These are phyloP conservation scores for Leccinum barrowsii DNA, from an alignment of 768 basidiomycete genomes.

Conservation along the genomic window DNA sequence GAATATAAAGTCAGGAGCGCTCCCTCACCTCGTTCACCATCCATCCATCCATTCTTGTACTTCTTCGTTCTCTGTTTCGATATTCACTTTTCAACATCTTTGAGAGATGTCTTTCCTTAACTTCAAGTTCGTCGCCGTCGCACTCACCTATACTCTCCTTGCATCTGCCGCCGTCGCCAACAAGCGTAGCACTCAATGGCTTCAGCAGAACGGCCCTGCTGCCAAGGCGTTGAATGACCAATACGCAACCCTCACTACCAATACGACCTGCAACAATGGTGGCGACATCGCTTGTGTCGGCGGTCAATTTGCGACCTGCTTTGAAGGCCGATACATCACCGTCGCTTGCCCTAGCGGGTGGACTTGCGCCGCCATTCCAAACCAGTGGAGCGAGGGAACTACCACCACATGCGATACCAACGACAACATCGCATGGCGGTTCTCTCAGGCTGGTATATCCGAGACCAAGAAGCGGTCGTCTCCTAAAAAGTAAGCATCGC, in stretches of 20 bases:
- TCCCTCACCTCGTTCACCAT: not conserved
- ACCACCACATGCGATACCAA: constrained; percentile 16
- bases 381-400: constrained; percentile 21
- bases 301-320: constrained; percentile 15
- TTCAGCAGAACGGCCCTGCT: constrained; percentile 26
- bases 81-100: constrained; percentile 8
- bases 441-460: constrained; percentile 12
- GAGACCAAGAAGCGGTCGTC: constrained; percentile 12
- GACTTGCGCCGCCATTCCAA: constrained; percentile 25
- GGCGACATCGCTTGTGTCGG: constrained; percentile 18
- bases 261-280: constrained; percentile 15
- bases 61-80: not conserved
- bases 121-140: constrained; percentile 14
- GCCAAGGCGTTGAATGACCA: constrained; percentile 24
- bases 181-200: constrained; percentile 16
- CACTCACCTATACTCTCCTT: constrained; percentile 15
- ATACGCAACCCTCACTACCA: constrained; percentile 12
- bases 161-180: constrained; percentile 18
- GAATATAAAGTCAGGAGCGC: constrained; percentile 1
- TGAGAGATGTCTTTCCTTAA: constrained; percentile 16
- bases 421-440: constrained; percentile 9
- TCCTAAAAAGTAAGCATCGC: not conserved
- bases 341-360: constrained; percentile 10
- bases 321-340: constrained; percentile 12
- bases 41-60: not conserved